A percentile compares a stretch with the other conserved stretches of the same genome.
Evolutionary conservation across 2,329 filamentous ascomycete genomes (phyloP).

Genomic region (Purpureocillium lavendulum): DNA sequence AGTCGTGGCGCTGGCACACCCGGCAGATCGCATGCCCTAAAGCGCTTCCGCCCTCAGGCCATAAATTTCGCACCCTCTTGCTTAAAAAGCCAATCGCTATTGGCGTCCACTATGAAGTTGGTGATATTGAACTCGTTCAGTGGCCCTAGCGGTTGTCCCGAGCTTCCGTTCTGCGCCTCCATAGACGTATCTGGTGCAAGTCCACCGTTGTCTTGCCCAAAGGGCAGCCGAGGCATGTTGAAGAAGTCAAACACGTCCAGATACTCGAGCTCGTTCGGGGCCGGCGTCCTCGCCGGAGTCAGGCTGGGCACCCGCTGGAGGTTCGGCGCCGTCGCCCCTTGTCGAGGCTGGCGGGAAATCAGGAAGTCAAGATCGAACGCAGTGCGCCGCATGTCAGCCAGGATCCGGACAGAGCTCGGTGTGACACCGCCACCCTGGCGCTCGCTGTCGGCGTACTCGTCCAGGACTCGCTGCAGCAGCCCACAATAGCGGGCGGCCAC

Average conservation of each 20-base stretch:
- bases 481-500: slow-evolving; percentile 76
- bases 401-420: slow-evolving; percentile 74
- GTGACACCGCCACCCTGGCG: slow-evolving; percentile 66
- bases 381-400: slow-evolving; percentile 85
- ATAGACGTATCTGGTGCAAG: slow-evolving; percentile 15
- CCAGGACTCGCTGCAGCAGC: slow-evolving; percentile 72
- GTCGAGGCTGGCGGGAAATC: slow-evolving; percentile 70
- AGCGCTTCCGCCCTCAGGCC: slow-evolving; percentile 3
- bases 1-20: too few species aligned
- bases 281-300: slow-evolving; percentile 60
- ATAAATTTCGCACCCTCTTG: slow-evolving; percentile 27
- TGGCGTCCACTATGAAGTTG: slow-evolving; percentile 68
- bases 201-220: slow-evolving; percentile 28
- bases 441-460: slow-evolving; percentile 77
- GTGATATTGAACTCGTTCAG: slow-evolving; percentile 67
- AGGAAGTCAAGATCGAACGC: slow-evolving; percentile 87
- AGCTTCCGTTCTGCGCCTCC: slow-evolving; percentile 17
- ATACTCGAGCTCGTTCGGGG: slow-evolving; percentile 79
- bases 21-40: too few species aligned
- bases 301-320: slow-evolving; percentile 40
- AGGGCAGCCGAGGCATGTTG: slow-evolving; percentile 70
- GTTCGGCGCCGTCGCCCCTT: slow-evolving; percentile 20
- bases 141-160: slow-evolving; percentile 16
- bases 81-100: slow-evolving; percentile 67
- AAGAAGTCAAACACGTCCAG: slow-evolving; percentile 93